Evolutionary conservation across 108 stramenopile species (phyloP), one percentile per base, ranked within the genome.

Genomic region (Seminavis robusta): DNA sequence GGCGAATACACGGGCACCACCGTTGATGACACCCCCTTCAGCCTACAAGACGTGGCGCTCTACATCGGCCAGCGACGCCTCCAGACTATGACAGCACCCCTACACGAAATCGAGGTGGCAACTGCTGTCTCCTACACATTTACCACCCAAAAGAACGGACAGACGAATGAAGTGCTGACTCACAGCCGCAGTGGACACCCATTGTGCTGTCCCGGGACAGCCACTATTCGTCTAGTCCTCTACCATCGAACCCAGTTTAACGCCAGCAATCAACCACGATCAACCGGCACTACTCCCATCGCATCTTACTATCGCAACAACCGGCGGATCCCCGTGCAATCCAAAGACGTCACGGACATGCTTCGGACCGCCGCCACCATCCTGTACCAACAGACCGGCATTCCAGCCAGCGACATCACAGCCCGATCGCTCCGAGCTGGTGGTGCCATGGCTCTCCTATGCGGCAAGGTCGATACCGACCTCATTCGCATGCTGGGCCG

Each of bases 401-500:
- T 77, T 40, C 49, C 47, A n/a, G 63, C 75, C 4, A 0, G 1
- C 0, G 61, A 65, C 15, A 34, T 81, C 46, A 50, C 49, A 7
- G 72, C 76, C 26, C 68, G 72, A 9, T 73, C 56, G 38, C 63
- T 77, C 4, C 72, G 73, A 3, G 69, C 80, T 11, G 72, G 67
- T 15, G 71, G 73, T 7, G 81, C 81, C 34, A 82, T 72, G 69
- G 76, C 76, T 9, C 59, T 82, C 8, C 56, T 75, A 1, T 33
- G 56, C 29, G 70, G 55, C 23, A 4, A 49, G 7, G 66, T 78
- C 23, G 77, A 82, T 43, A 45, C 73, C n/a, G 47, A 73, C 58
- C 44, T 49, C 47, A 81, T 81, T 46, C 54, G 34, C 16, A 71
- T 80, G 30, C 11, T 80, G n/a, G 70, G 74, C 5, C 79, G 70